Conservation (phyloP, 192 early-diverging fungal species). For the Backusella circina region DNA sequence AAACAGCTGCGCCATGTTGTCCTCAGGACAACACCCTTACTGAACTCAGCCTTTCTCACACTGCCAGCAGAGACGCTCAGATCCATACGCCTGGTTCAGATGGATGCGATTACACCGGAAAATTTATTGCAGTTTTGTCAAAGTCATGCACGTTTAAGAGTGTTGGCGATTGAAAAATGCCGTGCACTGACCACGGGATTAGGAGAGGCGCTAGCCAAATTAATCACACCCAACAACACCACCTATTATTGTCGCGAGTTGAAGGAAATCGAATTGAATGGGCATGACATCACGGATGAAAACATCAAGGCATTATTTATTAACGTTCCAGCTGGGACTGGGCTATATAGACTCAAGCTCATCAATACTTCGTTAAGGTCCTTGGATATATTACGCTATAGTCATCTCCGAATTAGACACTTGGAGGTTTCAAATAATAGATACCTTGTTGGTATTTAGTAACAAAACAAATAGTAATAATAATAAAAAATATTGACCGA, state of each 20-base stretch:
- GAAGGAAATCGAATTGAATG: not conserved
- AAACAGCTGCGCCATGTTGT: not conserved
- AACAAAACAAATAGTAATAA: not conserved
- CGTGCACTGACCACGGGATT: not conserved
- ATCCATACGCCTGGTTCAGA: not conserved
- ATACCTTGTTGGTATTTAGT: not conserved
- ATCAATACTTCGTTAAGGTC: not conserved
- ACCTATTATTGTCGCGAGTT: not conserved
- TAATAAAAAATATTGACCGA: conserved; percentile 1
- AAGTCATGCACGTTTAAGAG: not conserved
- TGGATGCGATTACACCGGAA: not conserved
- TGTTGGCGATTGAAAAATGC: not conserved
- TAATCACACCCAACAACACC: not conserved
- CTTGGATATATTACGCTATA: not conserved
- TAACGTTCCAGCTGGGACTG: not conserved
- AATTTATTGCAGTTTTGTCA: not conserved
- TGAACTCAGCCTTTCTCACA: not conserved
- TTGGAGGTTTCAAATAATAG: conserved; percentile 1
- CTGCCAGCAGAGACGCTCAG: not conserved
- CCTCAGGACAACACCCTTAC: not conserved
- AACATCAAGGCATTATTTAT: not conserved
- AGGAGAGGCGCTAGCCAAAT: not conserved
- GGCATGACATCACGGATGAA: not conserved
- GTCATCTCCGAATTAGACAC: not conserved
- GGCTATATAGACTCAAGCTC: not conserved